phyloP scores from a whole-genome alignment of 164 flowering plant species.

The Liquidambar formosana region DNA sequence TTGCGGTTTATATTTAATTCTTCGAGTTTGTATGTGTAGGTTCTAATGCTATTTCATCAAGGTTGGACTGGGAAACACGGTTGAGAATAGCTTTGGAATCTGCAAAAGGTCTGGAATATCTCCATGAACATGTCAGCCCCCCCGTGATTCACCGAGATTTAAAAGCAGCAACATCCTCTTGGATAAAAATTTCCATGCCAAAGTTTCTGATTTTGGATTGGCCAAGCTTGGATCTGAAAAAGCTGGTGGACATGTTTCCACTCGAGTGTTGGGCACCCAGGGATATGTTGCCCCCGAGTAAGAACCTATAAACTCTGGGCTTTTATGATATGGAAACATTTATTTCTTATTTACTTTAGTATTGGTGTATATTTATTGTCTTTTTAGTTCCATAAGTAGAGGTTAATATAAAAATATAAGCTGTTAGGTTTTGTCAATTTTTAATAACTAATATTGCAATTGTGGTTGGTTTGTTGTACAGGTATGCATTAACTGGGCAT shows the following conservation, averaged over 20 bases:
- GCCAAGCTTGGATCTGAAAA: slow-evolving; percentile 93
- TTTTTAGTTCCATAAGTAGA: background rate
- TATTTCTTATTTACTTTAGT: background rate
- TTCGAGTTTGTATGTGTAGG: slow-evolving; percentile 36
- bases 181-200: slow-evolving; percentile 85
- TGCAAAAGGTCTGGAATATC: slow-evolving; percentile 94
- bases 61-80: slow-evolving; percentile 89
- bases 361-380: background rate
- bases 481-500: slow-evolving; percentile 98
- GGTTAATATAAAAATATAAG: background rate
- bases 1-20: background rate
- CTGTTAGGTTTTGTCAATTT: background rate
- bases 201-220: slow-evolving; percentile 96
- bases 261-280: slow-evolving; percentile 93
- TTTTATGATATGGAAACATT: background rate
- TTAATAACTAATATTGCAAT: background rate
- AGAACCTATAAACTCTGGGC: slow-evolving; percentile 20
- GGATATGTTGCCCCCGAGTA: slow-evolving; percentile 99
- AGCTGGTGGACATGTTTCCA: slow-evolving; percentile 95
- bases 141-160: slow-evolving; percentile 97
- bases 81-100: slow-evolving; percentile 90
- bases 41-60: slow-evolving; percentile 37
- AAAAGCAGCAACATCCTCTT: slow-evolving; percentile 93
- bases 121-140: slow-evolving; percentile 85
- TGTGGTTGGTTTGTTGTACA: slow-evolving; percentile 23